Evolutionary conservation across 202 grass and related monocot genomes (phyloP).

Genomic region (Digitaria exilis): DNA sequence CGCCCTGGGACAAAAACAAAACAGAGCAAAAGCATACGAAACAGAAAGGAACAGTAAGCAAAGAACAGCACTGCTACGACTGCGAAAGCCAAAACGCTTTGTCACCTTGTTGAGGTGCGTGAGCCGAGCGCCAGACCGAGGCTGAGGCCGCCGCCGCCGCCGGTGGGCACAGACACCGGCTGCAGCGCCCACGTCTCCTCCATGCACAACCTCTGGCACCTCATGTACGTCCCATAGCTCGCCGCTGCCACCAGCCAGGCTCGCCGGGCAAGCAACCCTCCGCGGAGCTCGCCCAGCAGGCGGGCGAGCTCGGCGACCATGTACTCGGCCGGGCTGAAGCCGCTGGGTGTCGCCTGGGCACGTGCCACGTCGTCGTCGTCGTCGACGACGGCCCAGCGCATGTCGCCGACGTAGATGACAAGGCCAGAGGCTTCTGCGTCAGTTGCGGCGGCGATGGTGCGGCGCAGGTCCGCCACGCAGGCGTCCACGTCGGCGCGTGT

Average conservation of each 20-base stretch:
- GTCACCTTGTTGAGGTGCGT: conserved; percentile 56
- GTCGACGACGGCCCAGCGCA: conserved; percentile 66
- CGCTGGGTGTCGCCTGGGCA: not conserved
- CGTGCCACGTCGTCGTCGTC: conserved; percentile 20
- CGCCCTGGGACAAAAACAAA: no score
- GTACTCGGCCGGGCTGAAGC: conserved; percentile 42
- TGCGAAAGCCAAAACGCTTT: not conserved
- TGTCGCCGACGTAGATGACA: conserved; percentile 68
- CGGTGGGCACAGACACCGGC: conserved; percentile 56
- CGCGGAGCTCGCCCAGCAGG: conserved; percentile 42
- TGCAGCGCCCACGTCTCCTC: conserved; percentile 66
- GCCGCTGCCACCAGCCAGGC: conserved; percentile 65
- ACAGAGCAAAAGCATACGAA: conserved; percentile 7
- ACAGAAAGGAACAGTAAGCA: not conserved
- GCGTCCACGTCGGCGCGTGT: conserved; percentile 40
- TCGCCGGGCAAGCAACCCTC: conserved; percentile 16
- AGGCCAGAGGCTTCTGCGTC: not conserved
- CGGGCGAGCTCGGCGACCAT: conserved; percentile 57
- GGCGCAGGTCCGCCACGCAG: conserved; percentile 46
- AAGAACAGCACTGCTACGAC: not conserved
- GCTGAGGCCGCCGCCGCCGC: conserved; percentile 45
- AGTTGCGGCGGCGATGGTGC: conserved; percentile 26
- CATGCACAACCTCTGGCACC: conserved; percentile 43
- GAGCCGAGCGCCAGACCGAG: conserved; percentile 55
- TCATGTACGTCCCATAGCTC: conserved; percentile 73